These are phyloP conservation scores for Coemansia sp. DNA, from an alignment of 192 early-diverging fungal species.

Conservation along the genomic window DNA sequence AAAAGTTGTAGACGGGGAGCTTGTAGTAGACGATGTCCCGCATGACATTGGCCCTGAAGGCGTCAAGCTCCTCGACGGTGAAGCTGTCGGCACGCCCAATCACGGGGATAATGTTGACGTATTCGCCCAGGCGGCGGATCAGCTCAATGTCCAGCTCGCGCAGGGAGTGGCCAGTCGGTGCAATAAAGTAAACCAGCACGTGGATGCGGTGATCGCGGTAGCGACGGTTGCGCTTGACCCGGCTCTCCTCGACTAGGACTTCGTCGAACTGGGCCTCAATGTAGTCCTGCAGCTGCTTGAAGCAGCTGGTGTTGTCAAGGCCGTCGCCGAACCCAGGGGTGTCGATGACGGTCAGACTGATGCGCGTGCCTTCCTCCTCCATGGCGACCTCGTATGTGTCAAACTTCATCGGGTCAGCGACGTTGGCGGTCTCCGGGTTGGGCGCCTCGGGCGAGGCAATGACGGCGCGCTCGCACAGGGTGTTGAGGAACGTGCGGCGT, in stretches of 20 bases:
- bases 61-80: slow-evolving; percentile 94
- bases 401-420: slow-evolving; percentile 87
- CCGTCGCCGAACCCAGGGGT: slow-evolving; percentile 99
- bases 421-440: slow-evolving; percentile 68
- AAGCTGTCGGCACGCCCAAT: slow-evolving; percentile 95
- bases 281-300: slow-evolving; percentile 91
- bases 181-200: slow-evolving; percentile 96
- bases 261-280: slow-evolving; percentile 95
- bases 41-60: slow-evolving; percentile 97
- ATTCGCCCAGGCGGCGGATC: slow-evolving; percentile 86
- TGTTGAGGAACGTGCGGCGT: slow-evolving; percentile 99
- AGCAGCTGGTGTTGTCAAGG: slow-evolving; percentile 92
- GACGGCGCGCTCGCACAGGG: slow-evolving; percentile 85
- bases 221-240: slow-evolving; percentile 83
- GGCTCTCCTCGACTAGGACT: slow-evolving; percentile 87
- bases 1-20: slow-evolving; percentile 98
- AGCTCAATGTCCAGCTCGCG: slow-evolving; percentile 96
- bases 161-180: slow-evolving; percentile 95
- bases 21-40: slow-evolving; percentile 94
- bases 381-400: slow-evolving; percentile 90
- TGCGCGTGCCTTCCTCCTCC: slow-evolving; percentile 97
- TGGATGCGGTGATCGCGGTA: slow-evolving; percentile 96
- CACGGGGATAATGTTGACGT: slow-evolving; percentile 97
- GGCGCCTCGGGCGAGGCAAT: slow-evolving; percentile 64
- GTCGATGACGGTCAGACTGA: slow-evolving; percentile 96